A percentile compares a stretch with the other conserved stretches of the same genome.
phyloP scores from a whole-genome alignment of 441 rosid genomes.

The Populus hybrid region DNA sequence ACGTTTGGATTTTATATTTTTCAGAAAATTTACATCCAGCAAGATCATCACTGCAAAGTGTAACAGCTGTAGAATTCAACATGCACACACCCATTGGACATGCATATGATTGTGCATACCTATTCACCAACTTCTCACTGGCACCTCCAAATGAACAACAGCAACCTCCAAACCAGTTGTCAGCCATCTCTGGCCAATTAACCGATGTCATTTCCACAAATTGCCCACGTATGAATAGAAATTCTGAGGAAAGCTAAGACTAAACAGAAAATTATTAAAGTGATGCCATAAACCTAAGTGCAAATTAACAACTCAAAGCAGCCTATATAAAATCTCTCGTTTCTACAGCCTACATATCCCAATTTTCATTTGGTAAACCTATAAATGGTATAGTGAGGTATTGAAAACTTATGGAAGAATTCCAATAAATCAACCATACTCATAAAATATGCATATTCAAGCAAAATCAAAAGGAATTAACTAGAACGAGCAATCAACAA shows the following conservation, averaged over 20 bases:
- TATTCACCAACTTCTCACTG: conserved; percentile 77
- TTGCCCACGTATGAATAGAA: conserved; percentile 32
- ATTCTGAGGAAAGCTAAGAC: neutral
- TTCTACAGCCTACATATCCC: no score
- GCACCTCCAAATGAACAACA: conserved; percentile 89
- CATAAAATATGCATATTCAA: no score
- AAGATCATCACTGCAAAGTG: conserved; percentile 66
- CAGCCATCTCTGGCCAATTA: conserved; percentile 25
- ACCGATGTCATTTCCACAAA: conserved; percentile 79
- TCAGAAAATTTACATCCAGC: conserved; percentile 34
- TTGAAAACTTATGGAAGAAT: no score
- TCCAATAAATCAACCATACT: no score
- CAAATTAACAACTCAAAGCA: no score
- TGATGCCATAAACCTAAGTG: no score
- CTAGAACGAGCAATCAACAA: neutral
- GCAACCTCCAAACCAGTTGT: conserved; percentile 95
- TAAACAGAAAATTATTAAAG: no score
- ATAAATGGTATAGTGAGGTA: no score
- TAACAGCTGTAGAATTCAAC: conserved; percentile 53
- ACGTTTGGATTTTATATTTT: conserved; percentile 13
- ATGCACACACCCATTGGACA: conserved; percentile 59
- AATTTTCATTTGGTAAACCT: no score
- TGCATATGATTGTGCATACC: conserved; percentile 54
- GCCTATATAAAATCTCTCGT: no score
- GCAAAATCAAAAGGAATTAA: neutral